These are phyloP conservation scores for Cerrena zonata DNA, from an alignment of 1,284 basidiomycete genomes.

Conservation along the genomic window DNA sequence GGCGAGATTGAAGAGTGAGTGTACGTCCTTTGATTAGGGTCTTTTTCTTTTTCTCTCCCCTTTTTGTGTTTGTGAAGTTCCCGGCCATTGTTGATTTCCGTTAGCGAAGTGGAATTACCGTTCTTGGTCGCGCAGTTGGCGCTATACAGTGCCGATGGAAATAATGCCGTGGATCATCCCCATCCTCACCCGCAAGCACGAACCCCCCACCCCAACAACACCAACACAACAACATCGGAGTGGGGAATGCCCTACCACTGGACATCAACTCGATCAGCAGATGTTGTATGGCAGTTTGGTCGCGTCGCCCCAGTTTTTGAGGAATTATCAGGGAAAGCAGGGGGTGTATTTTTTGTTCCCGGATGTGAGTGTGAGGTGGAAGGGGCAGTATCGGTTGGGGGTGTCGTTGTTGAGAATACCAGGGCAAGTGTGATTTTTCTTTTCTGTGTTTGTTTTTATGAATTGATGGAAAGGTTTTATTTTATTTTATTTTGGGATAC, in stretches of 20 bases:
- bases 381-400: conserved; percentile 71
- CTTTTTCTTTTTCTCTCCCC: too few species aligned
- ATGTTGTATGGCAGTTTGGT: conserved; percentile 82
- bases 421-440: conserved; percentile 47
- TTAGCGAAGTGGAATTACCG: conserved; percentile 71
- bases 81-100: not conserved
- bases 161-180: conserved; percentile 51
- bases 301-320: conserved; percentile 70
- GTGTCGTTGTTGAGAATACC: conserved; percentile 73
- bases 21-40: too few species aligned
- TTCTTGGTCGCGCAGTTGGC: conserved; percentile 79
- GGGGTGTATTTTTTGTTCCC: conserved; percentile 86
- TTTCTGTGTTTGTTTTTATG: not conserved
- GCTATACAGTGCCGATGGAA: conserved; percentile 59
- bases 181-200: too few species aligned
- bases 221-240: too few species aligned
- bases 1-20: conserved; percentile 60
- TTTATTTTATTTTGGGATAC: too few species aligned
- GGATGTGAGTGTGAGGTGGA: conserved; percentile 77
- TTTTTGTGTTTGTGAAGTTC: not conserved
- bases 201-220: too few species aligned
- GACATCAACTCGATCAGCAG: conserved; percentile 39
- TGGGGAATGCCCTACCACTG: conserved; percentile 37
- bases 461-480: not conserved
- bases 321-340: conserved; percentile 69